Base-by-base conservation (phyloP, 2,329 filamentous ascomycete genomes). In the Talaromyces piceae region DNA sequence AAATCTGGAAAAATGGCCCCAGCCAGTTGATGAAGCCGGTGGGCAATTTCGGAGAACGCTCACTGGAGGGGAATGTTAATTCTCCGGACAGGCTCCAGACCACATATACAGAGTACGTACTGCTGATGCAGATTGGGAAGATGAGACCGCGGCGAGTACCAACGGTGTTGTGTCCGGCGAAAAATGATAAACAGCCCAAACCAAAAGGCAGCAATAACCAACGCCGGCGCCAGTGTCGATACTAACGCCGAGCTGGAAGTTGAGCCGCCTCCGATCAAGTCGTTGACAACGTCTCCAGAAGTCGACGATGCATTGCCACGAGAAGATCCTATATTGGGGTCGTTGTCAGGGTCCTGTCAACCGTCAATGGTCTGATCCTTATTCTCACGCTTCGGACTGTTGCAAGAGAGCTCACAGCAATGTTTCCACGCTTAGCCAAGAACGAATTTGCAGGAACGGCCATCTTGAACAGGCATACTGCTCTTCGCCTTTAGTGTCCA, bases 21-120 rank as follows among this genome's bases (percentile, higher is more conserved):
- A 82, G 71, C 79, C 79, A 82, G 56, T 77, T 76, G 45, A 81
- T 63, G 52, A 77, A 67, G 39, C 76, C 73, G 1, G 63, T 63
- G 2, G 71, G 71, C 7, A 73, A 58, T 27, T 74, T 66, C 18
- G 77, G 77, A 45, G 71, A 78, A 57, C 70, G 69, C 54, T 78
- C 70, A 61, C 68, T 72, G 27, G 7, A 12, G 22, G 5, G 8
- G 11, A 13, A 51, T 45, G 30, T 23, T 13, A 1, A 6, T 16
- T 5, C 9, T 27, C 3, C 9, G 6, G 7, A n/a, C 13, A 12
- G 39, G 18, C 2, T 23, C 39, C 23, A 8, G 2, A 4, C 23
- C 30, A 33, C 28, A 49, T 52, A 3, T 5, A 49, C 3, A n/a
- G 3, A 18, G 28, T 46, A 16, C 62, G 41, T 66, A 69, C 65